Evolutionary conservation across 768 basidiomycete species (phyloP), one percentile per base, ranked within the genome.

Genomic region (Calocybe cyanea): DNA sequence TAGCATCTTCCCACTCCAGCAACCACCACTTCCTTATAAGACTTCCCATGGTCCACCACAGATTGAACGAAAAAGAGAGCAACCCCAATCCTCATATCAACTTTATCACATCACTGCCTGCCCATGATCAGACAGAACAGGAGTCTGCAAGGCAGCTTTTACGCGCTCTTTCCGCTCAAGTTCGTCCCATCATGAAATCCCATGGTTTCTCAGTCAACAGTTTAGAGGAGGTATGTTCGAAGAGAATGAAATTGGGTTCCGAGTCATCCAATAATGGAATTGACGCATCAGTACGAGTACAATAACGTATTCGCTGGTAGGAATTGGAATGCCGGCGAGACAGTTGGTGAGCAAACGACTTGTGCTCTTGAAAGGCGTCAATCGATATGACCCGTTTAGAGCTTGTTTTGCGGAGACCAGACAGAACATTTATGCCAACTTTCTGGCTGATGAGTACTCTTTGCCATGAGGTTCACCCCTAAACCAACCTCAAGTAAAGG

Each of bases 241-340:
- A n/a, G n/a, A n/a, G n/a, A n/a, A n/a, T 2, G 23, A 41, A 31
- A 24, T 34, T 32, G 32, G 4, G 33, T 23, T 15, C 8, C 35
- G 8, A n/a, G 11, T 28, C 19, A 23, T 14, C 32, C 5, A 9
- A 38, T 18, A n/a, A 1, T 7, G 7, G 14, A 33, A 5, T 13
- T 34, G 37, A 34, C 44, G 35, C 55, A 28, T 28, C 11, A 91
- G 87, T 91, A 92, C 53, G 83, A 89, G 57, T 75, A 78, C 57
- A 92, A 92, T 58, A 56, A 53, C 11, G 85, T 92, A 5, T 92
- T 92, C 62, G 77, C 81, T 4, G 90, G 89, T 1, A 73, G 89
- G 38, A 92, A 91, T 59, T 92, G 89, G 89, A 87, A 89, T 53
- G 72, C 71, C 46, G 90, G 90, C 2, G 89, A 92, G 63, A 83